Evolutionary conservation across 306 rosid genomes (phyloP).

Genomic region (cucumber (Cucumis sativus)): DNA sequence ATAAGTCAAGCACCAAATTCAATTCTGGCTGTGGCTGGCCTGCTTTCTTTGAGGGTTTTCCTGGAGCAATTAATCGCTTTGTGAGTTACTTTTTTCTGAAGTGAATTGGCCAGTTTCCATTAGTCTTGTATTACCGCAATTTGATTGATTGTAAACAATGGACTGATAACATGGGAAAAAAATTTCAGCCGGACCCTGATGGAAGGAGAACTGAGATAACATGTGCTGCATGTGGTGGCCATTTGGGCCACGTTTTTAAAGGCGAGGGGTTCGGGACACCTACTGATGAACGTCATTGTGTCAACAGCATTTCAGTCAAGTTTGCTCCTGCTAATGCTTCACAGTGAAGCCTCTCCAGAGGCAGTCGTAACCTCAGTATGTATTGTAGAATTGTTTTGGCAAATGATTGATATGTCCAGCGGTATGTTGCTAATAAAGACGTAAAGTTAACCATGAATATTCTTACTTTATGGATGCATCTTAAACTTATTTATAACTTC

Average conservation of each 20-base stretch:
- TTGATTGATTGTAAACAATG: not conserved
- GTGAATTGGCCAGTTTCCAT: not conserved
- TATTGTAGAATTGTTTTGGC: not conserved
- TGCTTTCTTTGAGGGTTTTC: slow-evolving; percentile 83
- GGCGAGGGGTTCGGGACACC: slow-evolving; percentile 74
- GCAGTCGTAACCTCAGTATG: not conserved
- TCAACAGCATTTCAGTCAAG: slow-evolving; percentile 71
- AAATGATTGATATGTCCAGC: not conserved
- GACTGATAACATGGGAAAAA: not conserved
- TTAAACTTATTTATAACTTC: not conserved
- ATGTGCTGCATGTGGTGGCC: slow-evolving; percentile 78
- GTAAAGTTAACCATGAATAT: not conserved
- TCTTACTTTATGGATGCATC: not conserved
- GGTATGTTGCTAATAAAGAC: not conserved
- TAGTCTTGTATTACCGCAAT: not conserved
- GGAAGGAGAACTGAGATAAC: slow-evolving; percentile 88
- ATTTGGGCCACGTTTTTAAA: slow-evolving; percentile 75
- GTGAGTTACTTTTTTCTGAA: slow-evolving; percentile 26
- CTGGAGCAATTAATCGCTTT: slow-evolving; percentile 64
- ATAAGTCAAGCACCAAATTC: slow-evolving; percentile 69
- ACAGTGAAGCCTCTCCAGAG: slow-evolving; percentile 16
- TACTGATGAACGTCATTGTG: slow-evolving; percentile 80
- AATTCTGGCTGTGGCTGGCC: slow-evolving; percentile 97
- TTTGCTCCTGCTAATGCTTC: slow-evolving; percentile 35
- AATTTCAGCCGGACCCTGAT: slow-evolving; percentile 67